phyloP scores from a whole-genome alignment of 192 early-diverging fungal species.

The Pecoramyces ruminantium region DNA sequence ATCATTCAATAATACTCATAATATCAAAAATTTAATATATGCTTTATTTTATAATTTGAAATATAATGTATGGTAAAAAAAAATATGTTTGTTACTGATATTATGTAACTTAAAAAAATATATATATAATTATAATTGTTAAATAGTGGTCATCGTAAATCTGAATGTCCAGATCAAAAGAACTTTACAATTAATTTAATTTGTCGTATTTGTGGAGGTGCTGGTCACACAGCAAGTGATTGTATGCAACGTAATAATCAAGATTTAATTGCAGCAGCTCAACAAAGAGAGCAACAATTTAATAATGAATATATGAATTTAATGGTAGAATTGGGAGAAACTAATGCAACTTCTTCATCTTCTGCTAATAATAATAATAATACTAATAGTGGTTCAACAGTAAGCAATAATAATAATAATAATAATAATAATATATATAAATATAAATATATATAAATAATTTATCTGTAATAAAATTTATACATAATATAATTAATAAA shows the following conservation, averaged over 20 bases:
- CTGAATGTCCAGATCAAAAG: slow-evolving; percentile 73
- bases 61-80: no score
- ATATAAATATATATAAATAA: no score
- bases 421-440: no score
- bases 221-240: slow-evolving; percentile 86
- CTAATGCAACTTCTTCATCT: neutral
- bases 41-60: no score
- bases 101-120: neutral
- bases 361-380: neutral
- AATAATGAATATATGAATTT: slow-evolving; percentile 79
- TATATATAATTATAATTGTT: neutral
- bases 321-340: slow-evolving; percentile 67
- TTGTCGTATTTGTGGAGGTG: slow-evolving; percentile 75
- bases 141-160: slow-evolving; percentile 53
- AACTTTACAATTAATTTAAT: slow-evolving; percentile 75
- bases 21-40: no score
- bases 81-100: no score
- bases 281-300: slow-evolving; percentile 66
- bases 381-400: neutral
- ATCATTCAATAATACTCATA: no score
- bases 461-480: no score
- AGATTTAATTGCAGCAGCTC: slow-evolving; percentile 44
- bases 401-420: neutral
- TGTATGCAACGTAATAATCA: slow-evolving; percentile 79
- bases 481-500: no score